Evolutionary conservation across 257 asterid species (phyloP).

Genomic region (Ligustrum vulgare): DNA sequence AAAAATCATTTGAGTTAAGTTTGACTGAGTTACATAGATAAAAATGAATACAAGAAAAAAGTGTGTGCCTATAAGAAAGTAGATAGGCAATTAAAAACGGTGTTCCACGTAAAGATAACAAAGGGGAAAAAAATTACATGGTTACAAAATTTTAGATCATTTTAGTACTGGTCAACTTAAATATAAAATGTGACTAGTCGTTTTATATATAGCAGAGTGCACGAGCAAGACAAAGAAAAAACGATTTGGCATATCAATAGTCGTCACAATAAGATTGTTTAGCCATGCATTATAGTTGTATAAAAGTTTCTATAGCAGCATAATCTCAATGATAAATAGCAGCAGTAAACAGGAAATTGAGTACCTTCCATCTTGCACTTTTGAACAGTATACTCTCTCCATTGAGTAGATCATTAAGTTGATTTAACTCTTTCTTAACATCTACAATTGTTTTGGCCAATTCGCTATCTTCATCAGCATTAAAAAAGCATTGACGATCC

Average conservation of each 20-base stretch:
- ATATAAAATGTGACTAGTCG: neutral
- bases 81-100: neutral
- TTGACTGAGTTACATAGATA: too few species aligned
- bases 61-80: too few species aligned
- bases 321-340: neutral
- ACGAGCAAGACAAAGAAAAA: too few species aligned
- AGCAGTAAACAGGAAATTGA: neutral
- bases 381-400: slow-evolving; percentile 50
- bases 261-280: neutral
- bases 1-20: neutral
- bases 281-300: neutral
- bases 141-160: neutral
- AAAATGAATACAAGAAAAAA: too few species aligned
- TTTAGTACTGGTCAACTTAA: neutral
- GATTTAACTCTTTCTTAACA: slow-evolving; percentile 48
- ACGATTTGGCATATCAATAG: too few species aligned
- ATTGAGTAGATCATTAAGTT: slow-evolving; percentile 59
- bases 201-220: neutral
- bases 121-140: neutral
- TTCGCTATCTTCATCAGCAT: slow-evolving; percentile 47
- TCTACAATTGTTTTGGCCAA: slow-evolving; percentile 37
- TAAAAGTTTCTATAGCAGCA: neutral
- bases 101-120: neutral
- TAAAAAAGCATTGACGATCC: slow-evolving; percentile 55
- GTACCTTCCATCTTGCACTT: slow-evolving; percentile 66